Evolutionary conservation across 768 basidiomycete genomes (phyloP).

Genomic region (Podaxis mareebaensis): DNA sequence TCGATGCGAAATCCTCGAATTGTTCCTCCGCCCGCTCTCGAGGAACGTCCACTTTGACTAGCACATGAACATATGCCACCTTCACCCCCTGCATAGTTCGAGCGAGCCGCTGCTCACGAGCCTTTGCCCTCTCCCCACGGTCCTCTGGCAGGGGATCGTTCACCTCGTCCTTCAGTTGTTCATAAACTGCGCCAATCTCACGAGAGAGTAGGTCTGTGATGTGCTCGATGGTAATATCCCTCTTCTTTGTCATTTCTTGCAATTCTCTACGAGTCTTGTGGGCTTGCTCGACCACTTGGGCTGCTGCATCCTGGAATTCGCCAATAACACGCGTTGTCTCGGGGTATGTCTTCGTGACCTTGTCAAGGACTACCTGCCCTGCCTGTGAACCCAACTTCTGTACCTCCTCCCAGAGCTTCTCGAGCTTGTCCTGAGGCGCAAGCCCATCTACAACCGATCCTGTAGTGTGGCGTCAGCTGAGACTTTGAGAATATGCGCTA

Average conservation of each 20-base stretch:
- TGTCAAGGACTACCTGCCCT: background rate
- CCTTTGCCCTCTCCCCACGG: conserved; percentile 11
- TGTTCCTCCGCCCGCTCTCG: conserved; percentile 8
- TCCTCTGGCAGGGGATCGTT: conserved; percentile 15
- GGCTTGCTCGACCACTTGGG: background rate
- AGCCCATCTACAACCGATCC: background rate
- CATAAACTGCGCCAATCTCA: background rate
- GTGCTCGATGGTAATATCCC: conserved; percentile 4
- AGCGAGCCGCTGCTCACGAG: conserved; percentile 7
- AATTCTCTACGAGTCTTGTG: background rate
- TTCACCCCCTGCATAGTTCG: conserved; percentile 2
- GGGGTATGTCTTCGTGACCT: background rate
- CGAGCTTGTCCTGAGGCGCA: background rate
- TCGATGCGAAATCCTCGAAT: background rate
- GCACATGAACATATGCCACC: conserved; percentile 7
- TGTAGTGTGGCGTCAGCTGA: background rate
- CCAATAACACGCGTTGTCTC: background rate
- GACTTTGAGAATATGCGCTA: background rate
- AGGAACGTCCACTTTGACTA: background rate
- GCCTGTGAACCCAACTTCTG: background rate
- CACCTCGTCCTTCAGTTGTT: conserved; percentile 12
- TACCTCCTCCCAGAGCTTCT: conserved; percentile 5
- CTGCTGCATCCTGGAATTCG: background rate
- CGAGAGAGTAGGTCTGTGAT: background rate
- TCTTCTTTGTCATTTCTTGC: background rate